These are phyloP conservation scores for Pythium monospermum DNA, from an alignment of 352 stramenopile genomes.

Conservation along the genomic window DNA sequence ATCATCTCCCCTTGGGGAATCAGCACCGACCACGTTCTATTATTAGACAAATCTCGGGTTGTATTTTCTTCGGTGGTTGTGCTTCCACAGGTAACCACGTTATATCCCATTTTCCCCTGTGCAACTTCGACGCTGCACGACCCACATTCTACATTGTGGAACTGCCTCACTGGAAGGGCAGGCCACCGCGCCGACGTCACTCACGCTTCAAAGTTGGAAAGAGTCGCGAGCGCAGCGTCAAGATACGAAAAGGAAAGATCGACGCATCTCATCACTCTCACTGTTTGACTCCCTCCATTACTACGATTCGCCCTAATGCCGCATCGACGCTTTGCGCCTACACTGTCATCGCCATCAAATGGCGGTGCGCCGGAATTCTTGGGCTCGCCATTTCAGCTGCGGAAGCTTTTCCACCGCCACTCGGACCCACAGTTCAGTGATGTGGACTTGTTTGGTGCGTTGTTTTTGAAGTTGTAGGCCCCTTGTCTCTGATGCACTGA, in stretches of 20 bases:
- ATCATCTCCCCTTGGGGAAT: too few relatives aligned
- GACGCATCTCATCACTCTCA: too few relatives aligned
- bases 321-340: too few relatives aligned
- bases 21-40: too few relatives aligned
- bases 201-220: not conserved
- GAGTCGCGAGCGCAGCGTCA: not conserved
- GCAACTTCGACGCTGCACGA: not conserved
- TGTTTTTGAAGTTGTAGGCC: not conserved
- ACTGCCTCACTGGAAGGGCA: not conserved
- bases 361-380: constrained; percentile 9
- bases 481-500: not conserved
- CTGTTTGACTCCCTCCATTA: too few relatives aligned
- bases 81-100: too few relatives aligned
- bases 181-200: not conserved
- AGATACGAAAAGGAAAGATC: too few relatives aligned
- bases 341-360: constrained; percentile 11
- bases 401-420: constrained; percentile 43
- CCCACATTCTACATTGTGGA: too few relatives aligned
- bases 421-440: constrained; percentile 65
- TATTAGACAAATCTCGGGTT: not conserved
- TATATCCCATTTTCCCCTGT: not conserved
- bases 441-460: constrained; percentile 9
- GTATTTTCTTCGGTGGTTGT: not conserved
- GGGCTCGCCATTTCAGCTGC: constrained; percentile 20
- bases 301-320: too few relatives aligned